Base-by-base conservation (phyloP, 2,329 filamentous ascomycete species). In the Monosporascus ibericus region DNA sequence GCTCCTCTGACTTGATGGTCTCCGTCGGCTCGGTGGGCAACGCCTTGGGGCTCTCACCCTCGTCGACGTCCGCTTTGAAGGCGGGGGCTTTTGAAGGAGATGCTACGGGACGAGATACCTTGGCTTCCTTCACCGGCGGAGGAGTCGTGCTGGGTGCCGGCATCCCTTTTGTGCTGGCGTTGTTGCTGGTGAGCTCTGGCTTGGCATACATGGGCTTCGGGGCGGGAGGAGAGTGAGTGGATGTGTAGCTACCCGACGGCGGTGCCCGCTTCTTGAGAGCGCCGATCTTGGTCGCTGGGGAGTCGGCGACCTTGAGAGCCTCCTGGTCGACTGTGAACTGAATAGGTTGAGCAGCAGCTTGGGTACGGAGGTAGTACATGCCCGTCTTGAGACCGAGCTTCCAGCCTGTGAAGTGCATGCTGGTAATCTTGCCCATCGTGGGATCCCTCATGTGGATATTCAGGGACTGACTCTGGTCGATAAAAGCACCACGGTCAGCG, bases 381-480 rank as follows among this genome's bases (percentile, higher is more conserved):
- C 94, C 94, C 37, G 94, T 99, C 87, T 99, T 99, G 63, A 99
- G 84, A 67, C 94, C 94, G 60, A 97, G 86, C 81, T 97, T 99
- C 94, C 94, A 99, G 64, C 94, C 94, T 48, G 94, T 84, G 69
- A 99, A 99, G 78, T 99, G 94, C 94, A 99, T 99, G 72, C 88
- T 94, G 55, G 94, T 99, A 72, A 99, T 96, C 82, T 99, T 99
- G 75, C 94, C 94, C 92, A 99, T 97, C 49, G 92, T 96, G 42
- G 94, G 94, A 67, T 97, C 92, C 74, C 95, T 95, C 87, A 99
- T 91, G 80, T 99, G 94, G 63, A 99, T 97, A 81, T 99, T 99
- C 64, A 99, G 85, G 14, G 92, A 97, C 74, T 99, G 94, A 48
- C 92, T 96, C 80, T 99, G 94, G 70, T 99, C 94, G 67, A 99